phyloP scores from a whole-genome alignment of 2,329 filamentous ascomycete species.

The Colletotrichum lentis region DNA sequence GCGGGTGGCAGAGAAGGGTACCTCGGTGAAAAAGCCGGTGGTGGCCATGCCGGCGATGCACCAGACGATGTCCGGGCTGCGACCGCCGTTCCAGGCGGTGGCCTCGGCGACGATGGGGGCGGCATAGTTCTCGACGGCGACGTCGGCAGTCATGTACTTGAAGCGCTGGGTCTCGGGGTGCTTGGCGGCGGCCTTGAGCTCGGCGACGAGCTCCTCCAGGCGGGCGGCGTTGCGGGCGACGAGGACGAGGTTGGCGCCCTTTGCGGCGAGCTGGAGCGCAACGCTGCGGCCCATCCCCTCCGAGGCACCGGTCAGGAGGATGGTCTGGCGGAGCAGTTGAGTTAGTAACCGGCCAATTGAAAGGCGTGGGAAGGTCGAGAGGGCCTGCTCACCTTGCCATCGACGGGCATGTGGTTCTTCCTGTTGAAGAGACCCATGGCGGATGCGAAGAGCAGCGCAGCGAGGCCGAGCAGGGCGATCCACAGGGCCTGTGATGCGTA shows the following conservation, averaged over 20 bases:
- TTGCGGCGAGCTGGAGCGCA: slow-evolving; percentile 76
- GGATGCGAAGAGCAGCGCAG: slow-evolving; percentile 48
- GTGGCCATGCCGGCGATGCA: slow-evolving; percentile 80
- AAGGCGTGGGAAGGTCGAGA: not conserved
- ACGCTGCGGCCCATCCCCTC: slow-evolving; percentile 88
- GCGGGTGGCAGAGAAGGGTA: slow-evolving; percentile 70
- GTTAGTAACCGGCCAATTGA: slow-evolving; percentile 1
- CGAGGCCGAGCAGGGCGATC: slow-evolving; percentile 57
- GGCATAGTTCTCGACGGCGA: slow-evolving; percentile 75
- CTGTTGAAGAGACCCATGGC: slow-evolving; percentile 73
- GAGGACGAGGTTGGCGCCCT: slow-evolving; percentile 87
- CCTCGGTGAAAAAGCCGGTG: slow-evolving; percentile 81
- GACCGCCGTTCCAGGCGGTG: slow-evolving; percentile 78
- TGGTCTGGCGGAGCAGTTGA: slow-evolving; percentile 64
- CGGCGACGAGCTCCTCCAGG: slow-evolving; percentile 69
- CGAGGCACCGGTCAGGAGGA: slow-evolving; percentile 89
- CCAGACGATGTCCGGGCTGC: slow-evolving; percentile 86
- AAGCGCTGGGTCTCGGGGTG: slow-evolving; percentile 77
- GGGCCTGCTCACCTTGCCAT: slow-evolving; percentile 72
- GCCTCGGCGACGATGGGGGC: slow-evolving; percentile 74
- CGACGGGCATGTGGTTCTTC: slow-evolving; percentile 82
- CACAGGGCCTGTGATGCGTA: slow-evolving; percentile 53
- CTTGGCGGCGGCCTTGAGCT: slow-evolving; percentile 72
- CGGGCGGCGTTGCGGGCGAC: slow-evolving; percentile 80
- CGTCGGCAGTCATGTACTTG: slow-evolving; percentile 83